Conservation (phyloP, 495 filamentous ascomycete genomes). For the Neurospora sp. region DNA sequence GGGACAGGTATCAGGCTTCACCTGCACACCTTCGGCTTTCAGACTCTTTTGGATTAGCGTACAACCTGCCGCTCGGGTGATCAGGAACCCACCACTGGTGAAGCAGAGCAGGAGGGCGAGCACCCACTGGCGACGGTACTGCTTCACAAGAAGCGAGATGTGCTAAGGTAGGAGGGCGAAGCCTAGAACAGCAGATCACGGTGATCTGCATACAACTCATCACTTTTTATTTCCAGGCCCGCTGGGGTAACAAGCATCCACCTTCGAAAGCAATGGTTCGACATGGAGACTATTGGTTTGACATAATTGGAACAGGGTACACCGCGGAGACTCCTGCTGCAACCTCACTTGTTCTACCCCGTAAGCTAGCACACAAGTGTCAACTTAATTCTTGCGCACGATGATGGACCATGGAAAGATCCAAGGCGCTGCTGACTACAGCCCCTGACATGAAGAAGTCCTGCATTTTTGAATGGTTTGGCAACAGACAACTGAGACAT, state of each 20-base stretch:
- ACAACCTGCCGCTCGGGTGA: slow-evolving; percentile 4
- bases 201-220: background rate
- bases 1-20: slow-evolving; percentile 5
- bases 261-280: background rate
- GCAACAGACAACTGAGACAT: background rate
- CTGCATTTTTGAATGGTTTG: background rate
- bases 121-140: background rate
- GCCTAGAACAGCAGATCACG: background rate
- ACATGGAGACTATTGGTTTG: background rate
- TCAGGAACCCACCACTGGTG: background rate
- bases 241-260: background rate
- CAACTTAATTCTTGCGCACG: background rate
- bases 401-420: background rate
- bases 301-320: background rate
- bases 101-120: background rate
- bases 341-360: background rate
- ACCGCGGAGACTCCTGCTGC: background rate
- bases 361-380: background rate
- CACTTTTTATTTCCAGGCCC: background rate
- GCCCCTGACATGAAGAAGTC: background rate
- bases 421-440: background rate
- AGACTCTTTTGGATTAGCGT: slow-evolving; percentile 21
- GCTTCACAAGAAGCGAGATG: background rate
- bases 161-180: background rate
- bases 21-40: slow-evolving; percentile 22